Evolutionary conservation across 495 filamentous ascomycete genomes (phyloP).

Genomic region (Hapsidospora chrysogenum): DNA sequence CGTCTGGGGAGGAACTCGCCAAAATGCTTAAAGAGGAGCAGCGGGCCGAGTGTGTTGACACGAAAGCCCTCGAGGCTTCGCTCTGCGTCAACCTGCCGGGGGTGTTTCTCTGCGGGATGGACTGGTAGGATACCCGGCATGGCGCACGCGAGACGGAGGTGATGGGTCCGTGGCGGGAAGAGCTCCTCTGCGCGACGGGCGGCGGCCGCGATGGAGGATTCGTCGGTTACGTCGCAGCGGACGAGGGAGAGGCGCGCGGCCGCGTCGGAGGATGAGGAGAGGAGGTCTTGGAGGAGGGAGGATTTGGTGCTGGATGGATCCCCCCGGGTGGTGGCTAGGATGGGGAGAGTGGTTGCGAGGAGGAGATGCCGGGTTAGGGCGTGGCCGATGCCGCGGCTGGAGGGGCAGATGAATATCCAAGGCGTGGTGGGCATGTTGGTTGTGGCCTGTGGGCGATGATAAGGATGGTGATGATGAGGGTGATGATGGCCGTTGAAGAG

Average conservation of each 20-base stretch:
- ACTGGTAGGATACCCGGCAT: slow-evolving; percentile 55
- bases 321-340: slow-evolving; percentile 55
- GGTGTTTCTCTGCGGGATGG: slow-evolving; percentile 50
- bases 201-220: slow-evolving; percentile 27
- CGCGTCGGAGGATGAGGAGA: slow-evolving; percentile 27
- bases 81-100: slow-evolving; percentile 38
- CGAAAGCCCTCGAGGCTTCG: slow-evolving; percentile 42
- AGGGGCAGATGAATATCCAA: slow-evolving; percentile 4
- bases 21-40: slow-evolving; percentile 65
- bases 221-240: slow-evolving; percentile 23
- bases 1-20: slow-evolving; percentile 43
- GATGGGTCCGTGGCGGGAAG: slow-evolving; percentile 30
- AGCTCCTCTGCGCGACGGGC: slow-evolving; percentile 17
- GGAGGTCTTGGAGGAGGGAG: slow-evolving; percentile 33
- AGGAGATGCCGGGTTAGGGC: slow-evolving; percentile 51
- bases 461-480: too few relatives aligned
- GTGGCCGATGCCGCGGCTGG: slow-evolving; percentile 13
- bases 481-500: too few relatives aligned
- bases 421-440: slow-evolving; percentile 2
- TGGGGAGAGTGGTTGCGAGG: slow-evolving; percentile 42
- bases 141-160: slow-evolving; percentile 52
- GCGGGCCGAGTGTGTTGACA: slow-evolving; percentile 55
- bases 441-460: not conserved
- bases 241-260: slow-evolving; percentile 11
- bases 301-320: slow-evolving; percentile 29